Evolutionary conservation across 2,329 filamentous ascomycete species (phyloP).

Genomic region (Ampelomyces quisqualis): DNA sequence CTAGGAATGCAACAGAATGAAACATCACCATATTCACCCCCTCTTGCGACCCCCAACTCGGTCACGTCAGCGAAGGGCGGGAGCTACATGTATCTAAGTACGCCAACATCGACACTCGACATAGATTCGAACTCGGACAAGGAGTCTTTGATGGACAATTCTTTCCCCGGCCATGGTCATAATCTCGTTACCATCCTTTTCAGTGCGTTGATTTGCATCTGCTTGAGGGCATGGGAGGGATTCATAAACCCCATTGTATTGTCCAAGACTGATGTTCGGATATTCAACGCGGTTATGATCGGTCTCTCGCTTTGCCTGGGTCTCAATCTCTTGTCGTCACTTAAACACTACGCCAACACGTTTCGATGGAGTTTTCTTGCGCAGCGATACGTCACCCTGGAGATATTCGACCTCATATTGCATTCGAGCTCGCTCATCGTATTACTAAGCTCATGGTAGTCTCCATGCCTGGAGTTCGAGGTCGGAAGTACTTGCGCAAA

Average conservation of each 20-base stretch:
- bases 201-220: slow-evolving; percentile 31
- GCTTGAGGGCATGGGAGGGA: slow-evolving; percentile 35
- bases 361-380: slow-evolving; percentile 41
- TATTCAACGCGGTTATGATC: slow-evolving; percentile 40
- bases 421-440: slow-evolving; percentile 32
- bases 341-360: slow-evolving; percentile 38
- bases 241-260: slow-evolving; percentile 25
- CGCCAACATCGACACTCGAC: slow-evolving; percentile 15
- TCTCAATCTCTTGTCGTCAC: slow-evolving; percentile 37
- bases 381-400: slow-evolving; percentile 34
- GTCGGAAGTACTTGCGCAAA: slow-evolving; percentile 24
- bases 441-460: slow-evolving; percentile 39
- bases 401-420: slow-evolving; percentile 40
- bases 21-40: slow-evolving; percentile 14
- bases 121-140: slow-evolving; percentile 22
- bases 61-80: slow-evolving; percentile 17
- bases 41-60: slow-evolving; percentile 18
- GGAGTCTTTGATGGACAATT: slow-evolving; percentile 16
- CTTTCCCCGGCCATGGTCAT: slow-evolving; percentile 8
- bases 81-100: slow-evolving; percentile 21
- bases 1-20: slow-evolving; percentile 28
- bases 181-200: slow-evolving; percentile 32
- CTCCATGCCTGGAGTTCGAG: slow-evolving; percentile 32
- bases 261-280: slow-evolving; percentile 27
- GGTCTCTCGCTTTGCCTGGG: slow-evolving; percentile 38